Base-by-base conservation (phyloP, 345 rosid species). In the Citrus medica region DNA sequence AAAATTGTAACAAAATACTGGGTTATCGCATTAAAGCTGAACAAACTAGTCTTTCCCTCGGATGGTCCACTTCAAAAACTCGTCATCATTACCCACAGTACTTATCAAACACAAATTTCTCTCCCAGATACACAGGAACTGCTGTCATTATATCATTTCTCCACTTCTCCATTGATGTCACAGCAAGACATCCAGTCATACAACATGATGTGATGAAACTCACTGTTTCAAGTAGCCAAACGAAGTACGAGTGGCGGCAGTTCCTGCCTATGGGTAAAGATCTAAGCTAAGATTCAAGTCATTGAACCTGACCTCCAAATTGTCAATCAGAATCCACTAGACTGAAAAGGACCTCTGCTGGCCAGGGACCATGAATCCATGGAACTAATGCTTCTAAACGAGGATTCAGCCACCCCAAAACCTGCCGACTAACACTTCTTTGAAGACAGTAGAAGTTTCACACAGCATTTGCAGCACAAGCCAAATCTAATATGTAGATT, bases 291-390 rank as follows among this genome's bases (percentile, higher is more conserved):
- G 58, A n/a, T 5, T 8, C 24, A 10, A 51, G 38, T 62, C 79
- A 53, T 53, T 67, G 73, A 37, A 76, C 65, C 65, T 53, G 10
- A 67, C 79, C 79, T 66, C 79, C 69, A 16, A 21, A 28, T 12
- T 21, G 30, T 46, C 70, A 46, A 63, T 63, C 61, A 75, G 9
- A 19, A 24, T 25, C 65, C 72, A 76, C 72, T 65, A 17, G n/a
- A 25, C 27, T 68, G 82, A 83, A 79, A 79, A 67, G 63, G 82
- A 82, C 82, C 42, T 53, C 46, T 10, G 60, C 69, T 56, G 73
- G 46, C 37, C 70, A 76, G 55, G 61, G 27, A 67, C 55, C 24
- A 30, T 76, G 72, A 76, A 76, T 66, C 56, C 64, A 62, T 46
- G 19, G 10, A n/a, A 76, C 64, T 35, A 33, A 65, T 10, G 70